phyloP scores from a whole-genome alignment of 2,329 filamentous ascomycete genomes.

The Colletotrichum eleusines region DNA sequence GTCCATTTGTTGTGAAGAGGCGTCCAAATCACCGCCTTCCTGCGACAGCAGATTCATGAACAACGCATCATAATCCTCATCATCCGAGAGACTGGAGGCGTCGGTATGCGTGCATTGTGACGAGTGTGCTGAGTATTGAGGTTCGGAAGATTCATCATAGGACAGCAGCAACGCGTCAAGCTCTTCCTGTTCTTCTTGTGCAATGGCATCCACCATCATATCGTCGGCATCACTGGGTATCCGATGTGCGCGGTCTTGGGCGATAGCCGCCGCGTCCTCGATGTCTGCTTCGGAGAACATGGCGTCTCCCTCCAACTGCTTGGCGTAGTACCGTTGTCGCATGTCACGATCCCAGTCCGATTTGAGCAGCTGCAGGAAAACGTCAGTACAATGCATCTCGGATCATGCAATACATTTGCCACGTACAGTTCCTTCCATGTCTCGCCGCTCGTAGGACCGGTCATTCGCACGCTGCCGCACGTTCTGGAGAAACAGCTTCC shows the following conservation, averaged over 20 bases:
- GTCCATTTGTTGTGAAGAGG: slow-evolving; percentile 59
- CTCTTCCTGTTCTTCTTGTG: slow-evolving; percentile 66
- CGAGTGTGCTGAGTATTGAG: slow-evolving; percentile 46
- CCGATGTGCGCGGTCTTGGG: slow-evolving; percentile 45
- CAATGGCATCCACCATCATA: slow-evolving; percentile 66
- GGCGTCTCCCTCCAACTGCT: slow-evolving; percentile 54
- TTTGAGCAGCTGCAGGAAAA: slow-evolving; percentile 49
- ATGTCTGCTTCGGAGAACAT: slow-evolving; percentile 64
- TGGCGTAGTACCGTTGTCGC: slow-evolving; percentile 48
- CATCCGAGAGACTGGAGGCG: slow-evolving; percentile 58
- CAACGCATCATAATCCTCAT: slow-evolving; percentile 71
- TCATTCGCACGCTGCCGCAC: slow-evolving; percentile 72
- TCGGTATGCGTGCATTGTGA: slow-evolving; percentile 48
- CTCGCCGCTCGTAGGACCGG: slow-evolving; percentile 68
- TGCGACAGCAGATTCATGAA: slow-evolving; percentile 75
- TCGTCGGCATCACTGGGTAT: slow-evolving; percentile 54
- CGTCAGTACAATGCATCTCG: background rate
- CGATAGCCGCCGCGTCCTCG: slow-evolving; percentile 60
- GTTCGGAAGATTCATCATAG: slow-evolving; percentile 51
- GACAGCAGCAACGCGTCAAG: slow-evolving; percentile 68
- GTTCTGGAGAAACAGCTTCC: slow-evolving; percentile 77
- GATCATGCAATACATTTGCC: background rate
- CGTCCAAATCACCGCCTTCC: slow-evolving; percentile 47
- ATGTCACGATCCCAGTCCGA: slow-evolving; percentile 53
- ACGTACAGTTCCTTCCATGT: slow-evolving; percentile 71